These are phyloP conservation scores for Closterium sp. DNA, from an alignment of 139 green algal genomes.

Conservation along the genomic window DNA sequence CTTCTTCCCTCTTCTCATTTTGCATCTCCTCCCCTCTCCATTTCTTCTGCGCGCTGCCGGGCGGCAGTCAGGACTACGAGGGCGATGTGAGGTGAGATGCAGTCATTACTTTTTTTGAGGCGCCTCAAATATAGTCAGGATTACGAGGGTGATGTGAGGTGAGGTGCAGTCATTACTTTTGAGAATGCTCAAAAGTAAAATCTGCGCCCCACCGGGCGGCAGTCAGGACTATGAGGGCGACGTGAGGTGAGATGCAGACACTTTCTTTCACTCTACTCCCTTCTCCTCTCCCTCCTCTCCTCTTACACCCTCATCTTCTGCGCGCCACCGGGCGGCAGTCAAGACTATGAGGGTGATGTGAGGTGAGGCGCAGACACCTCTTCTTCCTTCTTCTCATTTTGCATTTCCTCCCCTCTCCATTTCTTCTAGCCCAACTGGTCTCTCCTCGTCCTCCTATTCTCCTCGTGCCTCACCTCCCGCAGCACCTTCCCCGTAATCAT, in stretches of 20 bases:
- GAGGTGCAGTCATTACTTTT: background rate
- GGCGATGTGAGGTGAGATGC: slow-evolving; percentile 64
- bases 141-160: slow-evolving; percentile 76
- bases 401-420: background rate
- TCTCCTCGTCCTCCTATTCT: too few relatives aligned
- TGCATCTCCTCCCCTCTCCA: background rate
- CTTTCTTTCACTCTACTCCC: background rate
- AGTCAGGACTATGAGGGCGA: slow-evolving; percentile 82
- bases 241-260: slow-evolving; percentile 52
- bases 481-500: too few relatives aligned
- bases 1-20: background rate
- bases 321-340: slow-evolving; percentile 82
- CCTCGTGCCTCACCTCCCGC: too few relatives aligned
- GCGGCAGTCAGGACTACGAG: slow-evolving; percentile 81
- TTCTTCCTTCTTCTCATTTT: background rate
- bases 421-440: too few relatives aligned
- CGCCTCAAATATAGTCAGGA: too few relatives aligned
- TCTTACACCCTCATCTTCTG: slow-evolving; percentile 68
- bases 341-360: slow-evolving; percentile 85
- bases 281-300: background rate
- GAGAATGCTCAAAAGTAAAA: too few relatives aligned
- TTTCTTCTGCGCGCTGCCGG: slow-evolving; percentile 84
- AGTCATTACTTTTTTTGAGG: too few relatives aligned
- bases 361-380: background rate
- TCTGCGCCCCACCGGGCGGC: slow-evolving; percentile 84